Evolutionary conservation across 139 green algal species (phyloP).

Genomic region (Closterium sp.): DNA sequence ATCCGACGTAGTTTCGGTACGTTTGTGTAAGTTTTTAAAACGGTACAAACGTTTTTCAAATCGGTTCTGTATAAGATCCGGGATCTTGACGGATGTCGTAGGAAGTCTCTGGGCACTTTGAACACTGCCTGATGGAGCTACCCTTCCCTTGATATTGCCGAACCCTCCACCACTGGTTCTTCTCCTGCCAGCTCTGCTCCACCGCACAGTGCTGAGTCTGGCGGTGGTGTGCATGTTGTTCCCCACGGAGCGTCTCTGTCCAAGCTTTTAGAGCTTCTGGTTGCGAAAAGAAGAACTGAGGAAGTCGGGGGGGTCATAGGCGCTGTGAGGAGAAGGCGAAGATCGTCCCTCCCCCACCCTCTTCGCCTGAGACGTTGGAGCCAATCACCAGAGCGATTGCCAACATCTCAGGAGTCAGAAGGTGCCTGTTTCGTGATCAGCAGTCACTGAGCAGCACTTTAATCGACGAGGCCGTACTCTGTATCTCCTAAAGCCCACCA

Average conservation of each 20-base stretch:
- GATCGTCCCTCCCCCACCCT: background rate
- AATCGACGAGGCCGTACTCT: too few species aligned
- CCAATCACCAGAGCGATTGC: background rate
- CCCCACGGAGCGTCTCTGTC: background rate
- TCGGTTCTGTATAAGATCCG: too few species aligned
- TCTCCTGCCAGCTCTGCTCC: background rate
- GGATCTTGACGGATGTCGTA: too few species aligned
- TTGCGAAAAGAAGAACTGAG: background rate
- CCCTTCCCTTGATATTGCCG: background rate
- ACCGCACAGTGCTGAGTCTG: too few species aligned
- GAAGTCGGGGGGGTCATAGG: background rate
- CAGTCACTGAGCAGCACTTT: background rate
- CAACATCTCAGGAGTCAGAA: background rate
- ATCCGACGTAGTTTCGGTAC: background rate
- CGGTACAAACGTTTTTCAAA: too few species aligned
- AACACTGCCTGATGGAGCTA: too few species aligned
- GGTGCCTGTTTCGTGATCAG: background rate
- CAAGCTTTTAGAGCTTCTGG: too few species aligned
- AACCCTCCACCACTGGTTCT: background rate
- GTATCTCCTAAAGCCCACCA: too few species aligned
- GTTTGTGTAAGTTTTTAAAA: too few species aligned
- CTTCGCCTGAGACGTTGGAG: background rate
- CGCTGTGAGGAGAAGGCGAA: background rate
- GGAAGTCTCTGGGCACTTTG: too few species aligned
- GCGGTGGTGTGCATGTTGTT: too few species aligned